These are phyloP conservation scores for Psilocybe tampanensis DNA, from an alignment of 768 basidiomycete genomes.

Conservation along the genomic window DNA sequence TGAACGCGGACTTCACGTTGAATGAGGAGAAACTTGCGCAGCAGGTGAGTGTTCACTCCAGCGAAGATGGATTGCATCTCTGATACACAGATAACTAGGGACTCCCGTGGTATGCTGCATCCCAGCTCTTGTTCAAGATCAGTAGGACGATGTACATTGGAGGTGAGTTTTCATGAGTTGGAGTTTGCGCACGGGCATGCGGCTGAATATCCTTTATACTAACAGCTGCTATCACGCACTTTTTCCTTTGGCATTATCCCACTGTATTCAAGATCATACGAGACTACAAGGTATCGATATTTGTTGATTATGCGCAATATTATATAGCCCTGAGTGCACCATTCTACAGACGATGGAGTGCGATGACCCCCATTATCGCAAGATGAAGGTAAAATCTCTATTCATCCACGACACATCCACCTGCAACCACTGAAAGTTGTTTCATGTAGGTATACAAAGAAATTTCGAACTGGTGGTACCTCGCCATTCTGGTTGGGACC, in stretches of 20 bases:
- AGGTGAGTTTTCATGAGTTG: slow-evolving; percentile 18
- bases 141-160: slow-evolving; percentile 41
- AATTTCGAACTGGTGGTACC: slow-evolving; percentile 38
- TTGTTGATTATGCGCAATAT: slow-evolving; percentile 16
- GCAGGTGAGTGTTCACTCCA: slow-evolving; percentile 27
- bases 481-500: slow-evolving; percentile 31
- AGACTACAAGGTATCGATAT: slow-evolving; percentile 24
- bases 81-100: no score
- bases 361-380: slow-evolving; percentile 37
- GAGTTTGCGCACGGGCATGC: background rate
- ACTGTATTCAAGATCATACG: slow-evolving; percentile 39
- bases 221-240: slow-evolving; percentile 45
- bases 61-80: no score
- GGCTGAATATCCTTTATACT: background rate
- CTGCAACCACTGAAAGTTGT: background rate
- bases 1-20: slow-evolving; percentile 49
- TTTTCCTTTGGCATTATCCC: slow-evolving; percentile 49
- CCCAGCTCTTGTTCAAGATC: slow-evolving; percentile 41
- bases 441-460: slow-evolving; percentile 32
- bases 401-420: background rate
- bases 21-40: slow-evolving; percentile 45
- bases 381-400: slow-evolving; percentile 35
- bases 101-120: slow-evolving; percentile 44
- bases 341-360: slow-evolving; percentile 32
- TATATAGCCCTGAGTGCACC: slow-evolving; percentile 14